Evolutionary conservation across 2,329 filamentous ascomycete species (phyloP).

Genomic region (Neofusicoccum cordaticola): DNA sequence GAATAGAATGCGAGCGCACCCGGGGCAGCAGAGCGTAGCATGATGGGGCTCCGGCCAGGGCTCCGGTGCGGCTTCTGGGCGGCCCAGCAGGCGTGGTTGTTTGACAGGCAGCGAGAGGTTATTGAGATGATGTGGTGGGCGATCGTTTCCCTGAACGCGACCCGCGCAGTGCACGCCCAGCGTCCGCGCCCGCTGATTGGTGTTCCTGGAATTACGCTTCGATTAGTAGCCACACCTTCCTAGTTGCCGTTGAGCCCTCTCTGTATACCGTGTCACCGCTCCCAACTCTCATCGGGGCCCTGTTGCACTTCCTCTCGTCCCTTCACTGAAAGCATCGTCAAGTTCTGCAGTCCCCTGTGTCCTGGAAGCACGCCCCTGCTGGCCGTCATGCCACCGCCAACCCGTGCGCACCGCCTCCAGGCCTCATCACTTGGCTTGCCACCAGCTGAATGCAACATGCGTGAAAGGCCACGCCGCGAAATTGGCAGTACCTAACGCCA

Average conservation of each 20-base stretch:
- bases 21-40: neutral
- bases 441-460: neutral
- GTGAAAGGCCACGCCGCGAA: neutral
- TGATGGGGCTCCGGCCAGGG: no score
- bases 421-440: neutral
- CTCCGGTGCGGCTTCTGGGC: neutral
- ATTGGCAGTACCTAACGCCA: neutral
- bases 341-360: neutral
- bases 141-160: neutral
- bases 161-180: neutral
- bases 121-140: neutral
- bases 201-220: neutral
- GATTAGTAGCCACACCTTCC: neutral
- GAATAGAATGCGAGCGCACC: neutral
- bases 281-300: no score
- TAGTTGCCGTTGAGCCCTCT: neutral
- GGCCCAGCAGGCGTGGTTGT: neutral
- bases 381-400: neutral
- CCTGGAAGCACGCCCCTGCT: neutral
- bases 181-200: neutral
- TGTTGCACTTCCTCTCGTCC: neutral
- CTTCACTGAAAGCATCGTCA: neutral
- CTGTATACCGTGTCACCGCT: neutral
- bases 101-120: neutral
- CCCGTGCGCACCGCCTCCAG: neutral